Evolutionary conservation across 352 stramenopile species (phyloP), one percentile per base, ranked within the genome.

Genomic region (Pythium brassicae): DNA sequence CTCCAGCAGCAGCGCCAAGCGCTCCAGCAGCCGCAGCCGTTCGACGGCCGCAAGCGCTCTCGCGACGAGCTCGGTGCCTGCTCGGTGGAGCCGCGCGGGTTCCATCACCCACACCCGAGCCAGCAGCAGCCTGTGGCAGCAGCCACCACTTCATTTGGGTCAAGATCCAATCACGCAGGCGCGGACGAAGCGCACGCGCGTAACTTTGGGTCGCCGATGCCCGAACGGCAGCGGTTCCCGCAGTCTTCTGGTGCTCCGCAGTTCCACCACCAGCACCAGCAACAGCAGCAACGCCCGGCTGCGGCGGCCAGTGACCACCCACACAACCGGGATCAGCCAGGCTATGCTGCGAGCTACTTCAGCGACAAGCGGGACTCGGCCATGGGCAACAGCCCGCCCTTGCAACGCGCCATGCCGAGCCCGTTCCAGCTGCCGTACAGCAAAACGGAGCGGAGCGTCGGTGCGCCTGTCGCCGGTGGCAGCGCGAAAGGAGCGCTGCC

Each of bases 141-240:
- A 35, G 5, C 29, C 4, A 10, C 29, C 5, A 10, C 29, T 35
- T 20, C 40, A 4, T 46, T 46, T 20, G n/a, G 17, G 19, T 46
- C 40, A 3, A 22, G 40, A 46, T 17, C n/a, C 8, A 46, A 20
- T 9, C 23, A 25, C 40, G 17, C 17, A 22, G n/a, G 40, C 40
- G 40, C 40, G 40, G 40, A 46, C 8, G 40, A 46, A 46, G 40
- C 40, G 40, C 40, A 25, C n/a, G n/a, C n/a, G 40, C 40, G 40
- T 8, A 46, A 14, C n/a, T 46, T 46, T 25, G n/a, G 9, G 40
- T n/a, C n/a, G 4, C 40, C 40, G 3, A 10, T 26, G 40, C 40
- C 17, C 9, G n/a, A 46, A 2, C 22, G n/a, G 40, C 40, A 46
- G 40, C 40, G 17, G 5, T 46, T 46, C 9, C 40, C 22, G 19